Conservation (phyloP, 202 grass and related monocot species). For the Zizania palustris region DNA sequence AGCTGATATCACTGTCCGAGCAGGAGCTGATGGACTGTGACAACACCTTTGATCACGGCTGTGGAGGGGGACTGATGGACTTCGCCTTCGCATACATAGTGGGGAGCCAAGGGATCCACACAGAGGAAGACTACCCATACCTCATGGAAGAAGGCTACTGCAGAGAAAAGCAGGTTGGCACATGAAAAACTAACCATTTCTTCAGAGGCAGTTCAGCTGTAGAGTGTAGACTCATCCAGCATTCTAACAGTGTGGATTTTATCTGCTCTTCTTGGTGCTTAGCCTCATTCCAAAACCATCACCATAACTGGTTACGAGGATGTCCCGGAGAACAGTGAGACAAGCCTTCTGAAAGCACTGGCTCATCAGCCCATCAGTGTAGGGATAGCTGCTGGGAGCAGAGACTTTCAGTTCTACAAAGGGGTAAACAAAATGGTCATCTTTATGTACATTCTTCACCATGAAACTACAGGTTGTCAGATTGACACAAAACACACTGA, state of each 20-base stretch:
- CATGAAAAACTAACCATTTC: background rate
- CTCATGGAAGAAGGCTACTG: constrained; percentile 77
- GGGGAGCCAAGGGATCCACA: constrained; percentile 61
- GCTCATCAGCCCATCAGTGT: constrained; percentile 74
- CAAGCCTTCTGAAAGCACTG: constrained; percentile 62
- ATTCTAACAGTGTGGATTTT: constrained; percentile 6
- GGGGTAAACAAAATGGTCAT: constrained; percentile 46
- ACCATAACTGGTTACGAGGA: constrained; percentile 69
- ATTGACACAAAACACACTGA: background rate
- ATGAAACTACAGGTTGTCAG: background rate
- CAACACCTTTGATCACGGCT: constrained; percentile 56
- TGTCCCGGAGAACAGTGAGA: constrained; percentile 70
- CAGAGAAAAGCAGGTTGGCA: constrained; percentile 58
- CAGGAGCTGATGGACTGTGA: constrained; percentile 89
- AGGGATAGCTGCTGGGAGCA: constrained; percentile 67
- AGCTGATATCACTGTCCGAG: constrained; percentile 70
- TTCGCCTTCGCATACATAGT: constrained; percentile 70
- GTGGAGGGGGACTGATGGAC: constrained; percentile 72
- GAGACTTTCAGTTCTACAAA: constrained; percentile 83
- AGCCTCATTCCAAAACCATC: constrained; percentile 54
- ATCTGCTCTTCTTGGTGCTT: constrained; percentile 37
- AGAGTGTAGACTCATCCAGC: background rate
- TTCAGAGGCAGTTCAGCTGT: background rate
- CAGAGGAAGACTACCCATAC: constrained; percentile 77
- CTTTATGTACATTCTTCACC: background rate